Conservation (phyloP, 2,329 filamentous ascomycete genomes). For the Dactylellina parvicollis region DNA sequence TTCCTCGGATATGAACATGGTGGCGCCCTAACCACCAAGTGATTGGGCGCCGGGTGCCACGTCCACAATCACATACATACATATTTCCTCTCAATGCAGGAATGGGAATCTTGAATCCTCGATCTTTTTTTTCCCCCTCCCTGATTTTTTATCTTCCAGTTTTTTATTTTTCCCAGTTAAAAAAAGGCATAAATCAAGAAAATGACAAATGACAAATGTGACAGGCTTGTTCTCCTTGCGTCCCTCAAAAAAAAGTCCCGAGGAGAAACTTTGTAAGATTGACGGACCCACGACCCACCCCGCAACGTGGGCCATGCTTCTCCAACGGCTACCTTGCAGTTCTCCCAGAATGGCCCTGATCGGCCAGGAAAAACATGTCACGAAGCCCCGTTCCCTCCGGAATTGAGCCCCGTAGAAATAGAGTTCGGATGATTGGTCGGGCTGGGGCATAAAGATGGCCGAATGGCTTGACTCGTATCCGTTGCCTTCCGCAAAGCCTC, state of each 20-base stretch:
- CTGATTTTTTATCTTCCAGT: not conserved
- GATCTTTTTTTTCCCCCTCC: slow-evolving; percentile 9
- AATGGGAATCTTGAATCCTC: too few species aligned
- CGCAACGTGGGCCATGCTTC: slow-evolving; percentile 31
- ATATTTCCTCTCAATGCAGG: too few species aligned
- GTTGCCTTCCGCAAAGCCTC: slow-evolving; percentile 7
- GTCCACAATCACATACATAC: too few species aligned
- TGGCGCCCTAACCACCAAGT: too few species aligned
- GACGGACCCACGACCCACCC: slow-evolving; percentile 6
- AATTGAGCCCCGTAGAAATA: not conserved
- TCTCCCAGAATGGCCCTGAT: slow-evolving; percentile 22
- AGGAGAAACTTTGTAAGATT: slow-evolving; percentile 4
- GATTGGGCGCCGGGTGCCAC: too few species aligned
- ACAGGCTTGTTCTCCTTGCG: slow-evolving; percentile 5
- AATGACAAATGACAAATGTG: too few species aligned
- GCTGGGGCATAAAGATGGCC: not conserved
- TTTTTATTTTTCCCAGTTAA: too few species aligned
- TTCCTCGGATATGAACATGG: slow-evolving; percentile 4
- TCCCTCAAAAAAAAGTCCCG: not conserved
- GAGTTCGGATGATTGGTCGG: slow-evolving; percentile 4
- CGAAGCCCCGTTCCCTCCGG: not conserved
- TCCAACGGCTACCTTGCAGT: slow-evolving; percentile 36
- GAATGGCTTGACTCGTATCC: slow-evolving; percentile 14
- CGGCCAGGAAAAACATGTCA: not conserved
- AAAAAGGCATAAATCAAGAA: too few species aligned